Evolutionary conservation across 1,284 basidiomycete species (phyloP).

Genomic region (Ustilago xerochloae): DNA sequence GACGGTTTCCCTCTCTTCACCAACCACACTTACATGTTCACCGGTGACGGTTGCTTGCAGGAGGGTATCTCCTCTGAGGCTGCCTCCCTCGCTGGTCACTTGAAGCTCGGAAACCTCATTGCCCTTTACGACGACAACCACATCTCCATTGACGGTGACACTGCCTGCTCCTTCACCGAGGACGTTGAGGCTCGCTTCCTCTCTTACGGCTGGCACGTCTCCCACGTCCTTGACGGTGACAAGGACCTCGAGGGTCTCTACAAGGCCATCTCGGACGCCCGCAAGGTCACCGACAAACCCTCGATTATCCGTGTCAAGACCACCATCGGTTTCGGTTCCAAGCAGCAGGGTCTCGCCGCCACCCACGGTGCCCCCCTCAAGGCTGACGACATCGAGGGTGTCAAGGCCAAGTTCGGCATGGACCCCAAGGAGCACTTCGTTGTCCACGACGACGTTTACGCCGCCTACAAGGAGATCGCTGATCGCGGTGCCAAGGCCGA

Average conservation of each 20-base stretch:
- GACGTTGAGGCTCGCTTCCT: conserved; percentile 88
- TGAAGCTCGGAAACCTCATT: conserved; percentile 91
- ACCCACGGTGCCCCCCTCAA: conserved; percentile 93
- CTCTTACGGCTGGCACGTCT: conserved; percentile 92
- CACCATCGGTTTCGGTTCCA: conserved; percentile 92
- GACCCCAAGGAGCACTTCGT: conserved; percentile 82
- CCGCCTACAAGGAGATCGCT: conserved; percentile 76
- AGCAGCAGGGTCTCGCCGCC: conserved; percentile 88
- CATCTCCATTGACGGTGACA: conserved; percentile 95
- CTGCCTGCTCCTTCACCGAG: conserved; percentile 91
- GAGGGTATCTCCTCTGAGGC: conserved; percentile 93
- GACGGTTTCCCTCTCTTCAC: conserved; percentile 83
- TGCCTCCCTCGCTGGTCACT: conserved; percentile 87
- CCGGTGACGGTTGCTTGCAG: conserved; percentile 94
- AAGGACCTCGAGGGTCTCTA: conserved; percentile 84
- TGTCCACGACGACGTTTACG: conserved; percentile 81
- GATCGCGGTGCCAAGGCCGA: conserved; percentile 81
- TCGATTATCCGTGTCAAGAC: conserved; percentile 87
- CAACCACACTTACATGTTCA: conserved; percentile 90
- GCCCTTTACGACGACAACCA: conserved; percentile 73
- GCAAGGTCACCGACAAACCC: conserved; percentile 82
- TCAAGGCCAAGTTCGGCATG: conserved; percentile 89
- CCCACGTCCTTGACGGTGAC: conserved; percentile 84
- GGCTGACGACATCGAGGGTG: conserved; percentile 84
- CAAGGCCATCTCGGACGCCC: conserved; percentile 82